Percentiles rank a stretch among this genome's conserved stretches.
phyloP scores from a whole-genome alignment of 192 early-diverging fungal genomes.

The Umbelopsis sp. region DNA sequence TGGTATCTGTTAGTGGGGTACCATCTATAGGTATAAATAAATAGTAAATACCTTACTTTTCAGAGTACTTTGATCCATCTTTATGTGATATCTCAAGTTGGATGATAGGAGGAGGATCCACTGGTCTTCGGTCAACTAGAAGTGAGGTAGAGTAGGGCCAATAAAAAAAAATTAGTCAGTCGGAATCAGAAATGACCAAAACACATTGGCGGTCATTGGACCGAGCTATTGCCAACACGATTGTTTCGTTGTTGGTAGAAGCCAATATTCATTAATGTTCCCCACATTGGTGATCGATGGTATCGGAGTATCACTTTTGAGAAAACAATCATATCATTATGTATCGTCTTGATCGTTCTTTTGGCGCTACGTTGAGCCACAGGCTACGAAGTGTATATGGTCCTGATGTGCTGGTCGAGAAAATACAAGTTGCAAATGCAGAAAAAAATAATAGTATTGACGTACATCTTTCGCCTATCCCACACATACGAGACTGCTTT shows the following conservation, averaged over 20 bases:
- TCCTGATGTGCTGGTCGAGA: no score
- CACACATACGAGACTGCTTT: slow-evolving; percentile 91
- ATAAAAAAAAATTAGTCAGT: slow-evolving; percentile 1
- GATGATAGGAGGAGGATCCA: slow-evolving; percentile 80
- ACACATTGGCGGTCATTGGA: slow-evolving; percentile 12
- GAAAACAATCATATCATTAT: no score
- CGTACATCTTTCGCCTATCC: slow-evolving; percentile 88
- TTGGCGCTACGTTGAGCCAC: no score
- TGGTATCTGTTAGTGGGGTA: no score
- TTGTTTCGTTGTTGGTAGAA: neutral
- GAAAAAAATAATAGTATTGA: neutral
- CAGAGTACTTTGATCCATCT: neutral
- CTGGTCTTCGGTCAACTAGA: slow-evolving; percentile 69
- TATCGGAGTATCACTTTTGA: no score
- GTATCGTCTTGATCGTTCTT: no score
- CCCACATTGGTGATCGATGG: neutral
- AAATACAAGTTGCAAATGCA: neutral
- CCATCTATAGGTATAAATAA: no score
- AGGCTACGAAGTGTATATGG: no score
- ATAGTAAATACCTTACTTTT: slow-evolving; percentile 15
- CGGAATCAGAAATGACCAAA: neutral
- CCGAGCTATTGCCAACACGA: neutral
- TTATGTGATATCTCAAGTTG: slow-evolving; percentile 28
- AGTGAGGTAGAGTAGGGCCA: neutral
- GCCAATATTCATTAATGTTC: neutral